Evolutionary conservation across 257 asterid genomes (phyloP).

Genomic region (Capsicum chinense): DNA sequence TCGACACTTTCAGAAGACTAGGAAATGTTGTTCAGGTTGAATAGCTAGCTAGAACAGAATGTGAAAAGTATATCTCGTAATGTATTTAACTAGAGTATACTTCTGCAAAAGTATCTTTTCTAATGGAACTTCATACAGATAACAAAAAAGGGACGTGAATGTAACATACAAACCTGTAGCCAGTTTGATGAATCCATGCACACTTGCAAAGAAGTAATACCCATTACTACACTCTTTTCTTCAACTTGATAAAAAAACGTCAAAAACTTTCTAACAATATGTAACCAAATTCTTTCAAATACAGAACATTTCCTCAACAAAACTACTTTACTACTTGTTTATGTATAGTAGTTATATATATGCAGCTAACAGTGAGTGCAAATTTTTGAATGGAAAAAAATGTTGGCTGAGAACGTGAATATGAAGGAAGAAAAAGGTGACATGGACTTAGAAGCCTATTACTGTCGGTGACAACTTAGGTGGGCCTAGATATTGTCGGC

Average conservation of each 20-base stretch:
- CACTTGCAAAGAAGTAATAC: conserved; percentile 84
- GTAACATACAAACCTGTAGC: conserved; percentile 61
- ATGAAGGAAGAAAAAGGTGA: conserved; percentile 84
- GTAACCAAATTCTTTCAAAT: background rate
- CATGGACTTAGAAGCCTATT: background rate
- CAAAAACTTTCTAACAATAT: background rate
- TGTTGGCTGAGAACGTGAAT: conserved; percentile 57
- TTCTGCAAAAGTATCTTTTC: too few species aligned
- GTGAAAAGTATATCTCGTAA: background rate
- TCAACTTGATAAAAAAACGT: background rate
- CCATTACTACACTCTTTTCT: conserved; percentile 44
- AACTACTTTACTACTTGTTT: background rate
- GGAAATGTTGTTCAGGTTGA: background rate
- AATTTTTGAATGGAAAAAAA: conserved; percentile 27
- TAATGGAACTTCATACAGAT: too few species aligned
- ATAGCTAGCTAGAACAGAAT: background rate
- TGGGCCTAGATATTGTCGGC: conserved; percentile 32
- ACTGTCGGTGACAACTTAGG: conserved; percentile 45
- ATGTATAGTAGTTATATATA: background rate
- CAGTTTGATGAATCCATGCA: conserved; percentile 97
- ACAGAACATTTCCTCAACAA: background rate
- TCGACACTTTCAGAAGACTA: background rate
- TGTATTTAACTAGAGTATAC: background rate
- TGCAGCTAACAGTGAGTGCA: too few species aligned
- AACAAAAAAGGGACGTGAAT: background rate